Evolutionary conservation across 441 rosid genomes (phyloP).

Genomic region (Gossypium aridum): DNA sequence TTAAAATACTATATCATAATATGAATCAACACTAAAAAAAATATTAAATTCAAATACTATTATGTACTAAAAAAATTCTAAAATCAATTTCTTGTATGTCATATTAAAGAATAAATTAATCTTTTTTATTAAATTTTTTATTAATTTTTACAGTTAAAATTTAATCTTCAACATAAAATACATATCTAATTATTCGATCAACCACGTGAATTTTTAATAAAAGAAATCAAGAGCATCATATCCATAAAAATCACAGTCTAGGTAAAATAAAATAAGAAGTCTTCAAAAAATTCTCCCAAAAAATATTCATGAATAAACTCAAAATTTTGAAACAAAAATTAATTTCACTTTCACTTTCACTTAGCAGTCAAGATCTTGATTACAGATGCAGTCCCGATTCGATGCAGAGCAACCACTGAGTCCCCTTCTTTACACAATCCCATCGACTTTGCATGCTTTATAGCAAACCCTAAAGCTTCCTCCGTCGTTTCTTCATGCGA

Average conservation of each 20-base stretch:
- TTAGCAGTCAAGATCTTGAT: not conserved
- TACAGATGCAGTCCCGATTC: not conserved
- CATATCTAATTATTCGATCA: no score
- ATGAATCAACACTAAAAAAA: no score
- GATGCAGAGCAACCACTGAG: not conserved
- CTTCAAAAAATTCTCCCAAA: not conserved
- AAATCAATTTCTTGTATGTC: accelerated
- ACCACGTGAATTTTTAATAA: no score
- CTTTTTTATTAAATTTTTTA: no score
- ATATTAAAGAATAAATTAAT: no score
- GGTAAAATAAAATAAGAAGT: not conserved
- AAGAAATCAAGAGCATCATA: no score
- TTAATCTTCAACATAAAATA: no score
- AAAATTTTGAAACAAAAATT: not conserved
- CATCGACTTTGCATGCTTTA: not conserved
- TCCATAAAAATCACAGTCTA: not conserved
- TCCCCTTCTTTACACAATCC: not conserved
- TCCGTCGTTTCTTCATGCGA: not conserved
- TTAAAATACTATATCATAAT: no score
- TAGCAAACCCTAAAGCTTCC: not conserved
- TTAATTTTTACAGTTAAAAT: no score
- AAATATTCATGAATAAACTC: not conserved
- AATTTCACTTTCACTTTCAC: not conserved
- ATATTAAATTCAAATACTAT: no score
- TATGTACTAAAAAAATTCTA: no score